Evolutionary conservation across 371 early-diverging fungal species (phyloP), one percentile per base, ranked within the genome.

Genomic region (Coemansia sp.): DNA sequence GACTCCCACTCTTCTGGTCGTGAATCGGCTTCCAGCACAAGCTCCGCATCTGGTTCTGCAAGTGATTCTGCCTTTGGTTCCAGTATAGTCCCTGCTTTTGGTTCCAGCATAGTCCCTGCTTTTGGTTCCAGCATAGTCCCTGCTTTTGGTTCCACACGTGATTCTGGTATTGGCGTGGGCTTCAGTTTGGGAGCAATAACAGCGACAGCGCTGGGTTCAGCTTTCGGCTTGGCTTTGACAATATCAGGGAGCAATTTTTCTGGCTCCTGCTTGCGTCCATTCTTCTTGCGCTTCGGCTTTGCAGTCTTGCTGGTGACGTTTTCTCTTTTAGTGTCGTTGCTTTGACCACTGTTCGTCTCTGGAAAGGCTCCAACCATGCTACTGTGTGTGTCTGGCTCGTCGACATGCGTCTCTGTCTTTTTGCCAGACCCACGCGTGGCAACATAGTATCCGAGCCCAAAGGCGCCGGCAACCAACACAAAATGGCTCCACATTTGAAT

Each of bases 371-470:
- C 66, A 2, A 47, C 66, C 56, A 65, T 69, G 48, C 51, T 13
- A 13, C 24, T 34, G 47, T 4, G 29, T 18, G 24, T n/a, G 24
- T 18, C 24, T 51, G 51, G 18, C 11, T 39, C 47, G 45, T n/a
- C 57, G 11, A 40, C 18, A 11, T 11, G 40, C 16, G 50, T 34
- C 10, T 39, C 31, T 16, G 21, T 45, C 39, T 24, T 22, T 21
- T 14, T n/a, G 39, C 45, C 11, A 1, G 56, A 16, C 18, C 51
- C 21, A 5, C 62, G 67, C 10, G 48, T 39, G 53, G 71, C 66
- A 40, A 66, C 56, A 24, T 63, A 66, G 63, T 61, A 75, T n/a
- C 75, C 71, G 21, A 71, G 61, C 4, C 56, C 71, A 26, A 75
- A 64, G 14, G 67, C 67, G 10, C 27, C 51, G 3, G 57, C 67